Conservation (phyloP, 768 basidiomycete genomes). For the Suillus discolor region DNA sequence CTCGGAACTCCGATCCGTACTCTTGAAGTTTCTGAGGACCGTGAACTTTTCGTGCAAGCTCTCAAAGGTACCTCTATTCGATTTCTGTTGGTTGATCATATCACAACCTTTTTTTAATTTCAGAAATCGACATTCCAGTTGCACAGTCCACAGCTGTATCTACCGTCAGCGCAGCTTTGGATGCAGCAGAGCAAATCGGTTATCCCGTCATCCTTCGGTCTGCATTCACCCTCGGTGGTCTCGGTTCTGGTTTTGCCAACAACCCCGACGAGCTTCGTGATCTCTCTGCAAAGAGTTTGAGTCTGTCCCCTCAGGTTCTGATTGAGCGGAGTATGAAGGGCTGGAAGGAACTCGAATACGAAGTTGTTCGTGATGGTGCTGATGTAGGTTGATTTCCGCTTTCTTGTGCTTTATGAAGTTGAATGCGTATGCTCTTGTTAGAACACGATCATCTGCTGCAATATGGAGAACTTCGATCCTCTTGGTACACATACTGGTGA, state of each 20-base stretch:
- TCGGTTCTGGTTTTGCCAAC: constrained; percentile 97
- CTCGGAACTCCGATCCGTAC: constrained; percentile 95
- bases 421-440: constrained; percentile 30
- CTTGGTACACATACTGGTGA: constrained; percentile 99
- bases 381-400: constrained; percentile 62
- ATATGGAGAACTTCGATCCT: constrained; percentile 99
- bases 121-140: constrained; percentile 96
- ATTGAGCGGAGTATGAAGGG: constrained; percentile 99
- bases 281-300: constrained; percentile 87
- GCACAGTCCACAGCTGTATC: constrained; percentile 97
- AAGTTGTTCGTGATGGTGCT: constrained; percentile 96
- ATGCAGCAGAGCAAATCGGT: constrained; percentile 88
- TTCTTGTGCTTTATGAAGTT: constrained; percentile 14
- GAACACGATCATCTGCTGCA: constrained; percentile 99
- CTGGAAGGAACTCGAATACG: constrained; percentile 99
- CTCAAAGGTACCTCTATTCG: constrained; percentile 69
- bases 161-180: constrained; percentile 89
- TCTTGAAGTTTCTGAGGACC: constrained; percentile 95
- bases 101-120: constrained; percentile 10
- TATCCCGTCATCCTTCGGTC: constrained; percentile 98
- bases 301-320: constrained; percentile 91
- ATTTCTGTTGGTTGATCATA: background rate
- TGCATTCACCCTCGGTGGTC: constrained; percentile 96
- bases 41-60: constrained; percentile 94
- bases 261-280: constrained; percentile 94